Evolutionary conservation across 495 filamentous ascomycete species (phyloP), one percentile per base, ranked within the genome.

Genomic region (Penicillium tannophilum): DNA sequence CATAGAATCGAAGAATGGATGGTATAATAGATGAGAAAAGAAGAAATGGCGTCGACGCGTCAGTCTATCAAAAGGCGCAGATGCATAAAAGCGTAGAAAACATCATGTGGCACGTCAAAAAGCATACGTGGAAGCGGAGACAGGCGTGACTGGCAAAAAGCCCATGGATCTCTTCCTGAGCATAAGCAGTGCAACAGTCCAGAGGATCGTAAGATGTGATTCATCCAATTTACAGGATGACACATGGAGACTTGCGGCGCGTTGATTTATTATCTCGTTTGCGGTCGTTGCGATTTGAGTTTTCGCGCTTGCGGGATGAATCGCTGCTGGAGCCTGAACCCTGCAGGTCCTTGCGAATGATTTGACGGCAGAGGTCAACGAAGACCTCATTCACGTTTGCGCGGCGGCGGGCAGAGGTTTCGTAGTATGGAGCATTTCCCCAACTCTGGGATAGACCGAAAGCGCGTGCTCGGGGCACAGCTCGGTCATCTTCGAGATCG

Each of bases 321-420:
- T 82, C 78, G 54, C 61, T 75, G 59, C 65, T 81, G 68, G 66
- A 79, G 62, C 69, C 70, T 59, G 68, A 77, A 56, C 60, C 84
- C 70, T 68, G 71, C 58, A 75, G 81, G 58, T 92, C 88, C 60
- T 86, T 90, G 54, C 84, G 83, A 46, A 97, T 89, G 75, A 97
- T 95, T 76, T 97, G 93, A 54, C 91, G 82, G 70, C 92, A 96
- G 63, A 97, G 84, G 73, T 98, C 92, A 63, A 92, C 78, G 75
- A 97, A 98, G 43, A 94, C 91, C 70, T 98, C 93, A 66, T 97
- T 91, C 16, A 98, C 95, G 65, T 98, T 98, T 56, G 88, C 87
- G 79, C 80, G 75, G 64, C 90, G 85, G 52, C 93, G 82, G 42
- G 94, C 94, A 53, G 87, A 91, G 24, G 94, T 90, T 78, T 98